Percentiles rank a stretch among this genome's conserved stretches.
phyloP scores from a whole-genome alignment of 2,329 filamentous ascomycete species.

The Pseudogymnoascus sp. region DNA sequence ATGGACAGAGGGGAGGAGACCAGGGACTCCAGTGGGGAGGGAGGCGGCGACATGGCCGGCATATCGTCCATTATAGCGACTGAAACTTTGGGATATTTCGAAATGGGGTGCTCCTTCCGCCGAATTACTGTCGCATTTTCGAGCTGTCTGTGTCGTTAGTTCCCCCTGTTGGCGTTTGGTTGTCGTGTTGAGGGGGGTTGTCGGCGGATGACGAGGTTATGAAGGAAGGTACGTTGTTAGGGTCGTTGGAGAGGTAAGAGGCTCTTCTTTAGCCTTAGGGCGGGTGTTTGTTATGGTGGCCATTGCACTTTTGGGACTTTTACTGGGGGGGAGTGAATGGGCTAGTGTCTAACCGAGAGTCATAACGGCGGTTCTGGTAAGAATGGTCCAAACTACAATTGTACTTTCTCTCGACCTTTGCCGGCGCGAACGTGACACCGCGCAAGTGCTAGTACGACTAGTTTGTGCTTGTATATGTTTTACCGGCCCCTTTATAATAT shows the following conservation, averaged over 20 bases:
- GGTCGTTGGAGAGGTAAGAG: neutral
- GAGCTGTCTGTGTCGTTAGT: neutral
- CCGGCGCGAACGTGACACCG: neutral
- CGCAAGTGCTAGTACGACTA: neutral
- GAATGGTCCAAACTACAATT: neutral
- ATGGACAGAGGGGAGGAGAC: constrained; percentile 28
- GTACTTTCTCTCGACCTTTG: neutral
- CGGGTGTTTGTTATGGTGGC: neutral
- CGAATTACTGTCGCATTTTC: neutral
- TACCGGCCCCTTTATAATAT: neutral
- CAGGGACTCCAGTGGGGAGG: constrained; percentile 1
- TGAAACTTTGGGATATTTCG: neutral
- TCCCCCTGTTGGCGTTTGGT: neutral
- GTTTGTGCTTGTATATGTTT: neutral
- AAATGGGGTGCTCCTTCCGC: neutral
- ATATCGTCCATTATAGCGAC: neutral
- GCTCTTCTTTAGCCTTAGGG: neutral
- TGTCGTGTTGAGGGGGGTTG: neutral
- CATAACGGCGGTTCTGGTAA: neutral
- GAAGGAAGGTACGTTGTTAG: neutral
- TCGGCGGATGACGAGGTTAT: constrained; percentile 1
- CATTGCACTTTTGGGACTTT: neutral
- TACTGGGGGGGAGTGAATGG: neutral
- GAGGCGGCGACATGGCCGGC: constrained; percentile 2
- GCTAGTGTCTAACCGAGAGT: constrained; percentile 1